Conservation (phyloP, 805 yeast species). For the Barnettozyma siamensis region DNA sequence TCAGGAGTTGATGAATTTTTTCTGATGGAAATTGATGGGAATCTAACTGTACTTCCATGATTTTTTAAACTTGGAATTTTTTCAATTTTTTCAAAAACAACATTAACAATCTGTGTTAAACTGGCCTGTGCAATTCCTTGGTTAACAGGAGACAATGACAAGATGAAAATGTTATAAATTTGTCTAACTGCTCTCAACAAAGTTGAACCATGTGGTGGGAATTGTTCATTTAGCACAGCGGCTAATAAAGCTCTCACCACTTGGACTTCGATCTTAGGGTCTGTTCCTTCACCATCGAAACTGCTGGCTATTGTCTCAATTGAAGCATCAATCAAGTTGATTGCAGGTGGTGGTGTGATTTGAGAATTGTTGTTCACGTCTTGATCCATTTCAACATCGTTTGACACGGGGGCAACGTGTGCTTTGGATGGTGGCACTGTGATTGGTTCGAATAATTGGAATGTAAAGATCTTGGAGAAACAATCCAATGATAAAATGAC, state of each 20-base stretch:
- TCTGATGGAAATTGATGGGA: slow-evolving; percentile 9
- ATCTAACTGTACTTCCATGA: slow-evolving; percentile 2
- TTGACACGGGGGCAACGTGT: slow-evolving; percentile 20
- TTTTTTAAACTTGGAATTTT: slow-evolving; percentile 21
- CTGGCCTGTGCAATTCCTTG: slow-evolving; percentile 96
- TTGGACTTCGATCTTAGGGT: slow-evolving; percentile 83
- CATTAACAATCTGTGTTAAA: slow-evolving; percentile 81
- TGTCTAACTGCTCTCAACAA: slow-evolving; percentile 87
- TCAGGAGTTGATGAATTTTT: slow-evolving; percentile 11
- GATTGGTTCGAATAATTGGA: slow-evolving; percentile 63
- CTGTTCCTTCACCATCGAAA: slow-evolving; percentile 90
- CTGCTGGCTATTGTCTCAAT: slow-evolving; percentile 79
- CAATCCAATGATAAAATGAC: slow-evolving; percentile 77
- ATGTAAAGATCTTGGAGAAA: slow-evolving; percentile 83
- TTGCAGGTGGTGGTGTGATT: slow-evolving; percentile 44
- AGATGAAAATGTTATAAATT: slow-evolving; percentile 85
- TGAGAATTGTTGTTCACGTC: not conserved
- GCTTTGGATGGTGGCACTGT: slow-evolving; percentile 42
- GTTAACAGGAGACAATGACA: slow-evolving; percentile 73
- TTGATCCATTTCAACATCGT: slow-evolving; percentile 12
- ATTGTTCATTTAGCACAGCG: slow-evolving; percentile 71
- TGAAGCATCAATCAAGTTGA: slow-evolving; percentile 69
- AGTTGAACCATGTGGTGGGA: slow-evolving; percentile 87
- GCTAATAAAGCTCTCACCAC: slow-evolving; percentile 88
- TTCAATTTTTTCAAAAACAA: slow-evolving; percentile 72